Evolutionary conservation across 129 eudicot species (phyloP).

Genomic region (Saposhnikovia divaricata): DNA sequence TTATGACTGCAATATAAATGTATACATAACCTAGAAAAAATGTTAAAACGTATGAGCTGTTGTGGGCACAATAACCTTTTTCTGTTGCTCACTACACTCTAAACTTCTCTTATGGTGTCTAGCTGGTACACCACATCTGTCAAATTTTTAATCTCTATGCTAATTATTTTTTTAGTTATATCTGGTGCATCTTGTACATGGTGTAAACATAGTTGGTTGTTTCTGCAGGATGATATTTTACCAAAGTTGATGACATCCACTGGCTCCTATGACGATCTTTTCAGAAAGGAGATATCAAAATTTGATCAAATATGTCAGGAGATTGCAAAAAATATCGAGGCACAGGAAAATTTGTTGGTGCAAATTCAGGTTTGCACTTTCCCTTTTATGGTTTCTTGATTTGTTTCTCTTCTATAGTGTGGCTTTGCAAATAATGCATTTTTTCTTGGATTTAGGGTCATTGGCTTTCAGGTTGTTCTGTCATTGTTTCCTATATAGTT

Average conservation of each 20-base stretch:
- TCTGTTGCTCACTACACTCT: not conserved
- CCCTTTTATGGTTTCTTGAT: not conserved
- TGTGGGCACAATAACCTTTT: not conserved
- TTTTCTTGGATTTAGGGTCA: not conserved
- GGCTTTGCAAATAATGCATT: not conserved
- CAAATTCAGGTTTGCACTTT: constrained; percentile 62
- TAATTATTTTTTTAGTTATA: not conserved
- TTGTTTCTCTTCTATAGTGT: no score
- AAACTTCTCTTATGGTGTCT: not conserved
- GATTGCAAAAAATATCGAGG: constrained; percentile 69
- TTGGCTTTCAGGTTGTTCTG: not conserved
- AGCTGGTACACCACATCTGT: not conserved
- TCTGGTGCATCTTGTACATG: not conserved
- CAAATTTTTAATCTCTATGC: not conserved
- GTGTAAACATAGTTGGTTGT: constrained; percentile 5
- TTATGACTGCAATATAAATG: not conserved
- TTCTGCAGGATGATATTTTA: constrained; percentile 80
- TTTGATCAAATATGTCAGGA: constrained; percentile 81
- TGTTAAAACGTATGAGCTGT: not conserved
- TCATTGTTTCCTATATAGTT: not conserved
- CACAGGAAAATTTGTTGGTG: constrained; percentile 72
- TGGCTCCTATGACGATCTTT: constrained; percentile 91
- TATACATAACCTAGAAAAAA: not conserved
- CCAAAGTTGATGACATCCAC: constrained; percentile 92
- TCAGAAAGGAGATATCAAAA: constrained; percentile 83